These are phyloP conservation scores for Gossypium herbaceum DNA, from an alignment of 345 rosid species.

Conservation along the genomic window DNA sequence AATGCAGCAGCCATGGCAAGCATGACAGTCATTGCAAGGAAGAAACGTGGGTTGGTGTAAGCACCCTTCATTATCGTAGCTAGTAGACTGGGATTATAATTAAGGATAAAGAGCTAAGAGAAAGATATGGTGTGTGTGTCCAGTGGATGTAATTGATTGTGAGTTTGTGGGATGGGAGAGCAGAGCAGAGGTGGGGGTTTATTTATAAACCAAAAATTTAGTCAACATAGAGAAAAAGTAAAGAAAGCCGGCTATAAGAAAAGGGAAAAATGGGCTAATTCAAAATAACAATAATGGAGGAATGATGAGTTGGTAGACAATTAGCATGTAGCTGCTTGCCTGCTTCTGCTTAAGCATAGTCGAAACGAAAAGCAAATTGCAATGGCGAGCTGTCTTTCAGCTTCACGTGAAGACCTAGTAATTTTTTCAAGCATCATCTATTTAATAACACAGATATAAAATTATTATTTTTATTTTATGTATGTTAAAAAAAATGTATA, in stretches of 20 bases:
- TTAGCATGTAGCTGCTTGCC: too few species aligned
- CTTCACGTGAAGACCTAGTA: background rate
- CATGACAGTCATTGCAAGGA: background rate
- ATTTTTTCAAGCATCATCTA: background rate
- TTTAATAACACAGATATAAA: too few species aligned
- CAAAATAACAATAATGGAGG: too few species aligned
- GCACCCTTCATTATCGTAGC: background rate
- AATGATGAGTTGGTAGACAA: too few species aligned
- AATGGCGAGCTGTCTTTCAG: background rate
- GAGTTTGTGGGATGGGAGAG: background rate
- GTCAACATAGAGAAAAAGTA: background rate
- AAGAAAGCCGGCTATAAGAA: background rate
- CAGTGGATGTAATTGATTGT: background rate
- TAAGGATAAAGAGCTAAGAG: background rate
- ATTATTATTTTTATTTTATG: background rate
- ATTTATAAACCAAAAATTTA: background rate
- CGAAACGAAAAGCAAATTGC: background rate
- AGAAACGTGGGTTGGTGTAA: background rate
- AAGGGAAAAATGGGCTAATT: background rate
- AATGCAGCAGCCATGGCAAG: conserved; percentile 10
- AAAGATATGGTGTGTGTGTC: background rate
- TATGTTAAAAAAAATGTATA: background rate
- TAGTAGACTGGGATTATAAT: background rate
- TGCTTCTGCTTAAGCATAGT: background rate
- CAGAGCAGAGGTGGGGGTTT: background rate